phyloP scores from a whole-genome alignment of 441 rosid genomes.

The Pelargonium citronellum region DNA sequence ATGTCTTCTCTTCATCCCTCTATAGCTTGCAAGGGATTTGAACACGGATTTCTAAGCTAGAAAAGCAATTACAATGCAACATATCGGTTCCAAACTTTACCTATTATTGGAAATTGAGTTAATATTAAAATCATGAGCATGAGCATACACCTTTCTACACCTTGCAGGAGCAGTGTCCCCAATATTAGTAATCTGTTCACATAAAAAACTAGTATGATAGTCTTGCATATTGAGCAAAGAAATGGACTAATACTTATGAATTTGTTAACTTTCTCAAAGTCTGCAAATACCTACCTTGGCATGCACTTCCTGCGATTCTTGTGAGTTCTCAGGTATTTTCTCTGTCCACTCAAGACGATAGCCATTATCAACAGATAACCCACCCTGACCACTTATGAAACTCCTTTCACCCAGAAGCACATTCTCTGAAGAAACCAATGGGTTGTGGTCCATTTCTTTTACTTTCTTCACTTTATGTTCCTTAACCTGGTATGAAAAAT shows the following conservation, averaged over 20 bases:
- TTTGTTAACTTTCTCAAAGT: neutral
- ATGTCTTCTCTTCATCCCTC: slow-evolving; percentile 1
- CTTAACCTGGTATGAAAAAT: slow-evolving; percentile 40
- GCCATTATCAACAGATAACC: slow-evolving; percentile 32
- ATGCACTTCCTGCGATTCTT: slow-evolving; percentile 25
- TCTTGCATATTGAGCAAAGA: slow-evolving; percentile 11
- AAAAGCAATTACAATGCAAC: slow-evolving; percentile 5
- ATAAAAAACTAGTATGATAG: slow-evolving; percentile 23
- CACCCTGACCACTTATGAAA: slow-evolving; percentile 35
- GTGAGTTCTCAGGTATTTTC: slow-evolving; percentile 19
- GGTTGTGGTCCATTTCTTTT: slow-evolving; percentile 34
- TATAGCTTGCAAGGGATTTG: slow-evolving; percentile 1
- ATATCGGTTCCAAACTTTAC: slow-evolving; percentile 31
- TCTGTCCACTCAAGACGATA: slow-evolving; percentile 34
- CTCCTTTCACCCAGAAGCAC: slow-evolving; percentile 52
- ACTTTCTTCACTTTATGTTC: slow-evolving; percentile 46
- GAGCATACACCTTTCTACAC: slow-evolving; percentile 59
- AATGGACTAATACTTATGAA: neutral
- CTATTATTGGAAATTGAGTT: slow-evolving; percentile 93
- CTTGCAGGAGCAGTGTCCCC: slow-evolving; percentile 44
- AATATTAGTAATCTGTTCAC: slow-evolving; percentile 37
- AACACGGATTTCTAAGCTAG: slow-evolving; percentile 5
- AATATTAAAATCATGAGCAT: slow-evolving; percentile 77
- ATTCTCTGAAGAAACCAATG: slow-evolving; percentile 49
- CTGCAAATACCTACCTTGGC: slow-evolving; percentile 35